Evolutionary conservation across 176 grass and related monocot genomes (phyloP).

Genomic region (Hyparrhenia diplandra): DNA sequence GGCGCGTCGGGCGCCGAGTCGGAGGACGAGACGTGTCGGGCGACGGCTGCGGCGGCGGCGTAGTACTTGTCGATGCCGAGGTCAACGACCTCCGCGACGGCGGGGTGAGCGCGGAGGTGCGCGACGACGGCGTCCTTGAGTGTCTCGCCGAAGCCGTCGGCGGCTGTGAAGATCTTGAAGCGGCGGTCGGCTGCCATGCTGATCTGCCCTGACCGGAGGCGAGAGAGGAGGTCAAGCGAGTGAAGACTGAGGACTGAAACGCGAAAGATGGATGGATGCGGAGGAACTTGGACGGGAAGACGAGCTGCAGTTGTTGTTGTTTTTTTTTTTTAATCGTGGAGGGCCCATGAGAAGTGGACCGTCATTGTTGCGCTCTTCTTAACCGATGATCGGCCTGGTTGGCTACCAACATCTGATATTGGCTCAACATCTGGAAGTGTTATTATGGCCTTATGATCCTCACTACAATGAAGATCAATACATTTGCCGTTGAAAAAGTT

Average conservation of each 20-base stretch:
- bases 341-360: no score
- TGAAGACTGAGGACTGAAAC: not conserved
- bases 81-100: constrained; percentile 61
- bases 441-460: no score
- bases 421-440: no score
- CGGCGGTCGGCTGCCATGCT: not conserved
- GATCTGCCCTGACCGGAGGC: not conserved
- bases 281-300: no score
- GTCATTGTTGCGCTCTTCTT: no score
- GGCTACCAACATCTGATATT: no score
- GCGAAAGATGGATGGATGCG: no score
- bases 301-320: no score
- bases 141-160: constrained; percentile 60
- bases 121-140: constrained; percentile 74
- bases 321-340: no score
- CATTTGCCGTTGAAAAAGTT: no score
- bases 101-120: constrained; percentile 59
- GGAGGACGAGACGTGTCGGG: constrained; percentile 43
- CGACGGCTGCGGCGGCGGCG: constrained; percentile 57
- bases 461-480: no score
- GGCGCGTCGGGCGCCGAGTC: not conserved
- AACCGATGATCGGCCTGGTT: no score
- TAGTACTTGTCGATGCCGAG: constrained; percentile 92
- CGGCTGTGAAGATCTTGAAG: constrained; percentile 75
- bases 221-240: not conserved